Conservation (phyloP, 2,329 filamentous ascomycete species). For the Neonectria sp. region DNA sequence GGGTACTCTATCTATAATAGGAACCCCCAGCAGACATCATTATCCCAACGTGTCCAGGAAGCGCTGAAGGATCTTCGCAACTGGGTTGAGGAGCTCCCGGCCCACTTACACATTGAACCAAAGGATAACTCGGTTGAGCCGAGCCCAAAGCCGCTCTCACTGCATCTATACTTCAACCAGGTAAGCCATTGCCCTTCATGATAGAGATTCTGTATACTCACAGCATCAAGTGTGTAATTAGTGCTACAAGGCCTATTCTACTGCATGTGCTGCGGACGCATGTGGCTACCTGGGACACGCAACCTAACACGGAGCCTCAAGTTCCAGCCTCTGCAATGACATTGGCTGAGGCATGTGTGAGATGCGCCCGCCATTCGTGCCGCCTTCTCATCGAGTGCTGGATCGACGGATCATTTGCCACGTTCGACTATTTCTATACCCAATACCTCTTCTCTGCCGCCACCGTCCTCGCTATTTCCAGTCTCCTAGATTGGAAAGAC, state of each 20-base stretch:
- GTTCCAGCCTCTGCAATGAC: slow-evolving; percentile 54
- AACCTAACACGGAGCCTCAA: slow-evolving; percentile 38
- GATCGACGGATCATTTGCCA: slow-evolving; percentile 63
- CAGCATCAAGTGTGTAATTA: slow-evolving; percentile 49
- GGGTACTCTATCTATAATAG: slow-evolving; percentile 53
- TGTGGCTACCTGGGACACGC: slow-evolving; percentile 44
- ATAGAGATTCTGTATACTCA: neutral
- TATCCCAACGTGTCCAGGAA: slow-evolving; percentile 53
- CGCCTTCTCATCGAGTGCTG: slow-evolving; percentile 60
- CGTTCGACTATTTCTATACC: slow-evolving; percentile 63
- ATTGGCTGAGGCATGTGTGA: slow-evolving; percentile 60
- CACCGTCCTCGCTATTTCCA: slow-evolving; percentile 61
- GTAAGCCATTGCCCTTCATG: slow-evolving; percentile 5
- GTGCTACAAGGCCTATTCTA: slow-evolving; percentile 53
- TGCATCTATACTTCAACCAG: slow-evolving; percentile 55
- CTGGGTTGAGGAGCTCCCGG: slow-evolving; percentile 51
- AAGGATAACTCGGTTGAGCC: slow-evolving; percentile 37
- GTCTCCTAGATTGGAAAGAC: slow-evolving; percentile 51
- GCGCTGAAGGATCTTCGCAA: slow-evolving; percentile 48
- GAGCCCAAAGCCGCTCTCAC: slow-evolving; percentile 46
- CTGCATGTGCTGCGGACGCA: slow-evolving; percentile 52
- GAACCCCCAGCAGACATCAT: slow-evolving; percentile 45
- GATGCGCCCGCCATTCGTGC: slow-evolving; percentile 61
- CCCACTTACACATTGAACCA: slow-evolving; percentile 50
- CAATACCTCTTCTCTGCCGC: slow-evolving; percentile 64